Evolutionary conservation across 352 stramenopile species (phyloP), one percentile per base, ranked within the genome.

Genomic region (Phytophthora sansomeana): DNA sequence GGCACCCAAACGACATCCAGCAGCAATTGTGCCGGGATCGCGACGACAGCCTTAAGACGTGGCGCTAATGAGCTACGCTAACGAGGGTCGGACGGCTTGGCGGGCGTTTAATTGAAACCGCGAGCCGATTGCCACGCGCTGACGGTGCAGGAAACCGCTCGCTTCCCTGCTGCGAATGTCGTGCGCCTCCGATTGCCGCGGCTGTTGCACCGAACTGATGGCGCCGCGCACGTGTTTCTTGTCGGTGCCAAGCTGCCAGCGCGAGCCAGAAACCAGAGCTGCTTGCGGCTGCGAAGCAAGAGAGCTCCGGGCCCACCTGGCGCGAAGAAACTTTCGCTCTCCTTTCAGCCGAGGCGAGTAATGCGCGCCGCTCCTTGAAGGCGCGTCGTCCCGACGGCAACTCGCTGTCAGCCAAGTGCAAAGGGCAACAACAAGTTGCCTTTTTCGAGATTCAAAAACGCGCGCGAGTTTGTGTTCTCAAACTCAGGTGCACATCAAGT

Each of bases 211-310:
- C 44, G 58, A 68, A 41, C 47, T 64, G 52, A 65, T 61, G 49
- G 41, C 32, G n/a, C 14, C 16, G n/a, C 48, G 59, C 58, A 63
- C 51, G 44, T 59, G 49, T 38, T 75, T 69, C 56, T 58, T 67
- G 51, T 67, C 50, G 17, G 43, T 17, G 55, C 44, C 14, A 53
- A 60, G 65, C 59, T 21, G 38, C 47, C 38, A 35, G 50, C 41
- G 50, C 50, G 21, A 49, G 53, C 52, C 58, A 59, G 57, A 73
- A 69, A 73, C 19, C 58, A 69, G 58, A 60, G 51, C 64, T 44
- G 16, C 46, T 63, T 26, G 39, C 36, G 43, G 58, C 58, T 68
- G 57, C 64, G 11, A 6, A 6, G 9, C n/a, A 30, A 57, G 56
- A 48, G 36, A 50, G 32, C 35, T 58, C 44, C 58, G 46, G 38